Conservation (phyloP, 352 stramenopile species). For the Globisporangium viniferum region DNA sequence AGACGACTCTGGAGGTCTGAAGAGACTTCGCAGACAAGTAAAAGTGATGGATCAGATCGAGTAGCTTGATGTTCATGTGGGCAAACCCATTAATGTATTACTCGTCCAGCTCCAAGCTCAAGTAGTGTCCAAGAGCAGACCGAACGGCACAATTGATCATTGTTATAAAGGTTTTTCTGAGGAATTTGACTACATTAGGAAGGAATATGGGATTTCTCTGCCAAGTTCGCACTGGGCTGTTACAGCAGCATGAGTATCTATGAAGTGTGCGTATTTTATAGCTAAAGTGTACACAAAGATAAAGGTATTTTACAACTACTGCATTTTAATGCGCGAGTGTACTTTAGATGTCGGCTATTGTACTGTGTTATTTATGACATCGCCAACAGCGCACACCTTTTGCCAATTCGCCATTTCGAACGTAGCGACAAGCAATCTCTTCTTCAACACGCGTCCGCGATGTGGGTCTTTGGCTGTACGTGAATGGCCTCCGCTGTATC, state of each 20-base stretch:
- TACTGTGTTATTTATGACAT: too few species aligned
- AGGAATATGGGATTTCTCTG: not conserved
- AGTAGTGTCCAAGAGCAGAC: not conserved
- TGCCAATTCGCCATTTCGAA: not conserved
- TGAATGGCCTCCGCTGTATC: not conserved
- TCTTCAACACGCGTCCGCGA: not conserved
- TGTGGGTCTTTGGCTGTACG: conserved; percentile 13
- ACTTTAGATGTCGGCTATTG: too few species aligned
- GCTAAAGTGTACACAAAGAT: too few species aligned
- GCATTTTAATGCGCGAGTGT: not conserved
- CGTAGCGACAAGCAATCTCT: not conserved
- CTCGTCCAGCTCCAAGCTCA: not conserved
- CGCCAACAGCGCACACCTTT: not conserved
- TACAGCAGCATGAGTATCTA: not conserved
- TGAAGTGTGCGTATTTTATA: not conserved
- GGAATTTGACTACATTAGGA: too few species aligned
- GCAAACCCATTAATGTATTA: not conserved
- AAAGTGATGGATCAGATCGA: not conserved
- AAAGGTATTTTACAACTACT: too few species aligned
- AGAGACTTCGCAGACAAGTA: not conserved
- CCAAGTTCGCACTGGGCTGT: not conserved
- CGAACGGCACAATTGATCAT: not conserved
- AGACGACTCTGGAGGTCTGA: not conserved
- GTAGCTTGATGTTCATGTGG: not conserved
- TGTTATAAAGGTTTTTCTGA: not conserved